Evolutionary conservation across 2,329 filamentous ascomycete genomes (phyloP).

Genomic region (Furcasterigmium furcatum): DNA sequence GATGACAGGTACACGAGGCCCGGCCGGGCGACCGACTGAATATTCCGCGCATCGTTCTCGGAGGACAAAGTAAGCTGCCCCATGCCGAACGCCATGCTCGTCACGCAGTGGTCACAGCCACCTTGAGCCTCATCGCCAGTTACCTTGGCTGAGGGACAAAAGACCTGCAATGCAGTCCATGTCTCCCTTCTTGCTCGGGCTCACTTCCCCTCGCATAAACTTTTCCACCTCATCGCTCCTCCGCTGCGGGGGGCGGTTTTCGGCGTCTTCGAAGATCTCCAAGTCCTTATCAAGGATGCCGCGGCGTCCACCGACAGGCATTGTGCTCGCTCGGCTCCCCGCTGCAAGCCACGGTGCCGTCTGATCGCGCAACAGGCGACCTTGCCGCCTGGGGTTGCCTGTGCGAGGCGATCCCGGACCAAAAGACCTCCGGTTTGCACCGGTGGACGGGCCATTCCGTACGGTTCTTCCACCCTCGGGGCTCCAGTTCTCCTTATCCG

Average conservation of each 20-base stretch:
- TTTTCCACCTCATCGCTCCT: conserved; percentile 60
- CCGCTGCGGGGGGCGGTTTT: conserved; percentile 19
- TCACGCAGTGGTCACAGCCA: no score
- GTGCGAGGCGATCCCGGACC: conserved; percentile 24
- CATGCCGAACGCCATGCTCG: no score
- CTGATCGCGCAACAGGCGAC: conserved; percentile 37
- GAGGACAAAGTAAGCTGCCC: no score
- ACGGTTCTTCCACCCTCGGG: conserved; percentile 36
- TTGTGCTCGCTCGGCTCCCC: conserved; percentile 34
- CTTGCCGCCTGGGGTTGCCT: conserved; percentile 35
- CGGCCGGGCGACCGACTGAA: no score
- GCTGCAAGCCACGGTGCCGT: conserved; percentile 27
- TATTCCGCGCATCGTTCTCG: no score
- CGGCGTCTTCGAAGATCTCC: conserved; percentile 52
- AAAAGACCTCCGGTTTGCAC: conserved; percentile 25
- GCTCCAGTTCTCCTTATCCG: conserved; percentile 93
- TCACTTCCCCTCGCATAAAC: conserved; percentile 68
- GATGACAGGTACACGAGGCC: no score
- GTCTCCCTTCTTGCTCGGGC: conserved; percentile 73
- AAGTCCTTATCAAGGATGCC: conserved; percentile 25
- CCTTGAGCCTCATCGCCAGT: conserved; percentile 61
- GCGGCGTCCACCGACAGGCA: conserved; percentile 28
- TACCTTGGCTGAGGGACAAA: conserved; percentile 85
- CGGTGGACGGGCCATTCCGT: conserved; percentile 21
- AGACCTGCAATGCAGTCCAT: conserved; percentile 88